phyloP scores from a whole-genome alignment of 73 alveolate species.

The Paramecium primaurelia region DNA sequence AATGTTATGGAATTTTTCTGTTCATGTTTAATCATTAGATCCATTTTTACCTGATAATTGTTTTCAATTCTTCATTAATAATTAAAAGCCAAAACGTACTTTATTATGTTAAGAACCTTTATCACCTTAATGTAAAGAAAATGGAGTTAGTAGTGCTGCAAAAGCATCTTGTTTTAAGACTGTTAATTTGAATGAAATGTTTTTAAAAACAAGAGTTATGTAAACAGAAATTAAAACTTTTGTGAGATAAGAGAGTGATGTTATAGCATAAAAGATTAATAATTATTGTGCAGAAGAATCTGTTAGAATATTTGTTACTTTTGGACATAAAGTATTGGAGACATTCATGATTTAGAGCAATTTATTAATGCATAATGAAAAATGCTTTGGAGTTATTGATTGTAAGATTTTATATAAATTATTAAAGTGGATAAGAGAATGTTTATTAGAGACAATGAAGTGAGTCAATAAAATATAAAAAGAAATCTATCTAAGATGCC shows the following conservation, averaged over 20 bases:
- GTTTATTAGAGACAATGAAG: slow-evolving; percentile 5
- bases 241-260: slow-evolving; percentile 12
- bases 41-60: slow-evolving; percentile 33
- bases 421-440: slow-evolving; percentile 20
- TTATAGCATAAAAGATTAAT: slow-evolving; percentile 34
- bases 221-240: slow-evolving; percentile 23
- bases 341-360: slow-evolving; percentile 18
- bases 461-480: not conserved
- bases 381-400: slow-evolving; percentile 28
- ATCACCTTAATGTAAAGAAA: slow-evolving; percentile 33
- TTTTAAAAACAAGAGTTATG: slow-evolving; percentile 26
- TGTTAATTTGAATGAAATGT: slow-evolving; percentile 12
- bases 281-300: slow-evolving; percentile 48
- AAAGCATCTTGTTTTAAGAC: slow-evolving; percentile 8
- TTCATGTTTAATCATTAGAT: slow-evolving; percentile 37
- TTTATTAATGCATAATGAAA: not conserved
- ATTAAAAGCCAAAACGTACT: slow-evolving; percentile 33
- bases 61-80: not conserved
- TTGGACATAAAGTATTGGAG: slow-evolving; percentile 43
- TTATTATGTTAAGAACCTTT: slow-evolving; percentile 31
- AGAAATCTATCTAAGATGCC: slow-evolving; percentile 21
- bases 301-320: slow-evolving; percentile 33
- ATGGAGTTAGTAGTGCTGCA: not conserved
- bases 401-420: not conserved
- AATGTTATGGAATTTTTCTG: slow-evolving; percentile 28